A percentile compares a stretch with the other conserved stretches of the same genome.
Conservation (phyloP, 164 flowering plant genomes). For the Vitis cinerea region DNA sequence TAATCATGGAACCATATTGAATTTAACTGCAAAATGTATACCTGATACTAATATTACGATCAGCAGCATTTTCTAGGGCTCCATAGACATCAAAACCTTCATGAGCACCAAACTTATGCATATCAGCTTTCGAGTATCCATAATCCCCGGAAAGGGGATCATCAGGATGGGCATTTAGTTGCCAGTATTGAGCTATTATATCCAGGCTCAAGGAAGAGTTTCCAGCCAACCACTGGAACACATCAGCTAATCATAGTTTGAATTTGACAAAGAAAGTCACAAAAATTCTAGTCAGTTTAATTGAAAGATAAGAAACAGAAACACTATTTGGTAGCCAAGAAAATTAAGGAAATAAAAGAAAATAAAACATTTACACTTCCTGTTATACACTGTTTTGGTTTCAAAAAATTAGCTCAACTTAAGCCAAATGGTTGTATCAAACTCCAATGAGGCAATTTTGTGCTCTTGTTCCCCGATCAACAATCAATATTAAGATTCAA, state of each 20-base stretch:
- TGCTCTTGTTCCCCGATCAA: no score
- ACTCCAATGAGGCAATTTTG: no score
- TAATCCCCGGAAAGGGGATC: slow-evolving; percentile 87
- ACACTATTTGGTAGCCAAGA: neutral
- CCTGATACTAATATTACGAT: slow-evolving; percentile 71
- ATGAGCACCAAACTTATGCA: slow-evolving; percentile 67
- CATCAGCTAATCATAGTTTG: slow-evolving; percentile 48
- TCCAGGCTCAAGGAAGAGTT: slow-evolving; percentile 67
- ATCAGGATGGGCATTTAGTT: slow-evolving; percentile 55
- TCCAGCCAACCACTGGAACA: slow-evolving; percentile 81
- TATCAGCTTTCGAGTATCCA: slow-evolving; percentile 68
- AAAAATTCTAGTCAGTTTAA: no score
- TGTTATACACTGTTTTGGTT: no score
- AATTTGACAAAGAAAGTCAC: no score
- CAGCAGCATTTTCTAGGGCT: slow-evolving; percentile 72
- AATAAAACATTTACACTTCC: no score
- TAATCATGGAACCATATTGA: no score
- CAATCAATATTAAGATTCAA: no score
- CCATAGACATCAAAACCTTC: slow-evolving; percentile 59
- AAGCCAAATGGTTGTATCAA: no score
- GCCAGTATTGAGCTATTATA: slow-evolving; percentile 91
- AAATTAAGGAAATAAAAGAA: no score
- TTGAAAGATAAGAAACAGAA: neutral
- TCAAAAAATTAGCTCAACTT: no score
- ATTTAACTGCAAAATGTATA: slow-evolving; percentile 6